Percentiles rank a stretch among this genome's conserved stretches.
phyloP scores from a whole-genome alignment of 257 asterid species.

The Apocynum venetum region DNA sequence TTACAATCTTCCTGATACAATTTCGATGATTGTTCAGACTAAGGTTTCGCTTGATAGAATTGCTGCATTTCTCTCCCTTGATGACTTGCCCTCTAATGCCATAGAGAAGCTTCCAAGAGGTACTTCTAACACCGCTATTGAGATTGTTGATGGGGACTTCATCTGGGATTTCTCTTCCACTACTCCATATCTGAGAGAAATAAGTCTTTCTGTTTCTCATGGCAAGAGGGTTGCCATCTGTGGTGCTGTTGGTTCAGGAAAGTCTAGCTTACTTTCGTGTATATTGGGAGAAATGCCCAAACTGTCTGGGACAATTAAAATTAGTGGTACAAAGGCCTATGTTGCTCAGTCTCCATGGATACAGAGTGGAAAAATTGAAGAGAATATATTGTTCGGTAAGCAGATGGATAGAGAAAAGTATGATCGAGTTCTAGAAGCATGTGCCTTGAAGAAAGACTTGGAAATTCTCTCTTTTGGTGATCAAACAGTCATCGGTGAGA shows the following conservation, averaged over 20 bases:
- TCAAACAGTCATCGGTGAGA: constrained; percentile 83
- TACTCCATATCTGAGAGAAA: constrained; percentile 48
- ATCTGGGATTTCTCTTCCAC: constrained; percentile 59
- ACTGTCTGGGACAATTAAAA: constrained; percentile 52
- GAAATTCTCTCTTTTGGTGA: constrained; percentile 78
- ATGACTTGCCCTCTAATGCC: constrained; percentile 53
- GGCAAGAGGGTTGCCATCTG: constrained; percentile 90
- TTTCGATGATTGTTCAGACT: constrained; percentile 80
- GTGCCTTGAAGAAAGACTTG: constrained; percentile 70
- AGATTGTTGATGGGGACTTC: constrained; percentile 67
- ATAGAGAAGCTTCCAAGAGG: constrained; percentile 55
- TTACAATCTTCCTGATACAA: constrained; percentile 69
- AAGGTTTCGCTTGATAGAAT: constrained; percentile 93
- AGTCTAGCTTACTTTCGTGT: constrained; percentile 81
- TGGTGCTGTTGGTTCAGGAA: constrained; percentile 94
- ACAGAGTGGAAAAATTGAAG: constrained; percentile 84
- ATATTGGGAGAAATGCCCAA: constrained; percentile 78
- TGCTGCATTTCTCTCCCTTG: constrained; percentile 75
- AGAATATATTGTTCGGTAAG: constrained; percentile 77
- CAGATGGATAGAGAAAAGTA: constrained; percentile 60
- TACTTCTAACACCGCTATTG: constrained; percentile 46
- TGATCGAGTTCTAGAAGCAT: constrained; percentile 65
- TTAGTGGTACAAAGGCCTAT: constrained; percentile 66
- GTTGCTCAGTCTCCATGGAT: constrained; percentile 92
- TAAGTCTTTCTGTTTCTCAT: constrained; percentile 43